Conservation (phyloP, 2,329 filamentous ascomycete genomes). For the Pseudogymnoascus sp. region DNA sequence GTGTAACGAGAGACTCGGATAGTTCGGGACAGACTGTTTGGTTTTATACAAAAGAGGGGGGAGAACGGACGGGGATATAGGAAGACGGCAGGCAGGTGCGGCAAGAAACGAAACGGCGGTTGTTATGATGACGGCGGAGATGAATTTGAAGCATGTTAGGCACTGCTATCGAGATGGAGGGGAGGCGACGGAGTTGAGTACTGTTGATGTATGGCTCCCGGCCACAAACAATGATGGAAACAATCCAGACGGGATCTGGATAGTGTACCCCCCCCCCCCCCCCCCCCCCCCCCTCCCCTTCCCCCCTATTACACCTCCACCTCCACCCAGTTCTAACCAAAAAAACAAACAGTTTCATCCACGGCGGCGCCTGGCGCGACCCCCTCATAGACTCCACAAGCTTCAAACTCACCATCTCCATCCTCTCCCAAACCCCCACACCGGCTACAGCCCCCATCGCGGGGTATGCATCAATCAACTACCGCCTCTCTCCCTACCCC, state of each 20-base stretch:
- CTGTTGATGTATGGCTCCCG: background rate
- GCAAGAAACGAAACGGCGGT: background rate
- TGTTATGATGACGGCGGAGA: background rate
- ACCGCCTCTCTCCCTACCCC: conserved; percentile 51
- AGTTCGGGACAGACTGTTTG: too few species aligned
- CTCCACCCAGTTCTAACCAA: background rate
- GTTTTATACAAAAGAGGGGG: background rate
- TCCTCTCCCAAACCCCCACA: conserved; percentile 28
- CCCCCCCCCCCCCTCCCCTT: too few species aligned
- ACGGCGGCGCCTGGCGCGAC: conserved; percentile 57
- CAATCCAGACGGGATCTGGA: background rate
- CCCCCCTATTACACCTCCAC: too few species aligned
- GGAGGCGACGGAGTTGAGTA: background rate
- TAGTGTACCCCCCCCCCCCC: background rate
- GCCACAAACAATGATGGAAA: background rate
- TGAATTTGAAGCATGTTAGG: background rate
- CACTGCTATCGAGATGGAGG: background rate
- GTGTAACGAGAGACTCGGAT: too few species aligned
- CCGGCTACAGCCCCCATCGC: conserved; percentile 32
- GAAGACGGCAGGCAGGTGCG: background rate
- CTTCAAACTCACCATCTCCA: conserved; percentile 37
- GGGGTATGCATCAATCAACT: conserved; percentile 56
- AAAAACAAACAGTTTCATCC: conserved; percentile 30
- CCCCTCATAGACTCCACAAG: conserved; percentile 39
- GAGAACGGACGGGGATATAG: background rate